Percentiles rank a stretch among this genome's conserved stretches.
phyloP scores from a whole-genome alignment of 495 filamentous ascomycete genomes.

The Elasticomyces elasticus region DNA sequence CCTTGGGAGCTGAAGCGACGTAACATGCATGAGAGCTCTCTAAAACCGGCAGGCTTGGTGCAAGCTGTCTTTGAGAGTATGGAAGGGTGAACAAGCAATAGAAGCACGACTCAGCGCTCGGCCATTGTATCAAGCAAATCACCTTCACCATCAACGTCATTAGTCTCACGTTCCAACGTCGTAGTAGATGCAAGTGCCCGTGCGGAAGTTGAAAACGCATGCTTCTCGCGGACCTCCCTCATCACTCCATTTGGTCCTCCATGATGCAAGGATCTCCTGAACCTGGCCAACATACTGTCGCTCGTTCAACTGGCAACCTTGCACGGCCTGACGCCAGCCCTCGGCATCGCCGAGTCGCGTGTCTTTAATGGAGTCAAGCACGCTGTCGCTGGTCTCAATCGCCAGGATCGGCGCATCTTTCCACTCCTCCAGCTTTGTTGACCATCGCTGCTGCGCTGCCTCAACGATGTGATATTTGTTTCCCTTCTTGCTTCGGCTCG shows the following conservation, averaged over 20 bases:
- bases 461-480: slow-evolving; percentile 80
- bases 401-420: slow-evolving; percentile 73
- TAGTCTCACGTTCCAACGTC: slow-evolving; percentile 26
- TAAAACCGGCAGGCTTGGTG: slow-evolving; percentile 29
- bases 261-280: slow-evolving; percentile 60
- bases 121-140: background rate
- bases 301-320: slow-evolving; percentile 65
- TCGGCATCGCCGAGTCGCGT: slow-evolving; percentile 74
- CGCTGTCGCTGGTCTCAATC: slow-evolving; percentile 75
- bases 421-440: slow-evolving; percentile 41
- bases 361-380: slow-evolving; percentile 68
- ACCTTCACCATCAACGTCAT: background rate
- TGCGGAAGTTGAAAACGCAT: slow-evolving; percentile 35
- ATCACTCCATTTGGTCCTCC: slow-evolving; percentile 49
- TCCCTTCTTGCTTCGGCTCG: slow-evolving; percentile 79
- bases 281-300: slow-evolving; percentile 80
- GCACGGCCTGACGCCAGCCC: slow-evolving; percentile 74
- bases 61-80: slow-evolving; percentile 20
- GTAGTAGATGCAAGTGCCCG: slow-evolving; percentile 29
- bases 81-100: background rate
- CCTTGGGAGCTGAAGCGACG: background rate
- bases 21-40: slow-evolving; percentile 13
- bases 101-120: background rate
- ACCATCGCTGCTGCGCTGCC: slow-evolving; percentile 37
- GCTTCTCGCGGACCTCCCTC: slow-evolving; percentile 24